Base-by-base conservation (phyloP, 2,329 filamentous ascomycete species). In the Colletotrichum tabaci region DNA sequence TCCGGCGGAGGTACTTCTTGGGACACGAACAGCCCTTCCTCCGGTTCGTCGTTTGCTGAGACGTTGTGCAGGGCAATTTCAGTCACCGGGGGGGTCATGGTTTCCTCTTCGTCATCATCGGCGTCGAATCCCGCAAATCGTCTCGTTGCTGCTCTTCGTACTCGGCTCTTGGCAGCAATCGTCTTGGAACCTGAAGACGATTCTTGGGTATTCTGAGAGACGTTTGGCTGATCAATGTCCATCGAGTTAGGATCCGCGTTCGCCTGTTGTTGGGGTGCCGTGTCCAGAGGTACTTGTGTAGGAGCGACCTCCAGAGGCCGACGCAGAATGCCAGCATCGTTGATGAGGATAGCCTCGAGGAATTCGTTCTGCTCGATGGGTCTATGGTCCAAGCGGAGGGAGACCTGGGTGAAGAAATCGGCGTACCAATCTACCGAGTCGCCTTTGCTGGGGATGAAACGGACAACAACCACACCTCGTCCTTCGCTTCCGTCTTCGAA, bases 291-390 rank as follows among this genome's bases (percentile, higher is more conserved):
- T 8, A 73, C 74, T 73, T 76, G 74, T 10, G 75, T 81, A 61
- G 75, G 78, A 70, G 85, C 86, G 50, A 89, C 82, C 74, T 92
- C 87, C 3, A 97, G 87, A 7, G 91, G 88, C 47, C 91, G 89
- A 69, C 93, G 91, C 23, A 98, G 85, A 53, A 89, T 87, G 71
- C 88, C 90, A 8, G 94, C 90, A 82, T 98, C 92, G 61, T 92
- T 93, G n/a, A 86, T 90, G 38, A 98, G 83, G 56, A 99, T 96
- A 1, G 93, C 93, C 80, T 98, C 94, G 2, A 99, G 86, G 73
- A 99, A 97, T 76, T 98, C 95, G 69, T 93, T 95, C 78, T 98
- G 95, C 75, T 96, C 91, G 64, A 98, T 92, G 2, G 95, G 91
- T 4, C 94, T 90, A 79, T 97, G 95, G 72, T 95, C 92, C 15